Base-by-base conservation (phyloP, 441 rosid genomes). In the Eutrema salsugineum region DNA sequence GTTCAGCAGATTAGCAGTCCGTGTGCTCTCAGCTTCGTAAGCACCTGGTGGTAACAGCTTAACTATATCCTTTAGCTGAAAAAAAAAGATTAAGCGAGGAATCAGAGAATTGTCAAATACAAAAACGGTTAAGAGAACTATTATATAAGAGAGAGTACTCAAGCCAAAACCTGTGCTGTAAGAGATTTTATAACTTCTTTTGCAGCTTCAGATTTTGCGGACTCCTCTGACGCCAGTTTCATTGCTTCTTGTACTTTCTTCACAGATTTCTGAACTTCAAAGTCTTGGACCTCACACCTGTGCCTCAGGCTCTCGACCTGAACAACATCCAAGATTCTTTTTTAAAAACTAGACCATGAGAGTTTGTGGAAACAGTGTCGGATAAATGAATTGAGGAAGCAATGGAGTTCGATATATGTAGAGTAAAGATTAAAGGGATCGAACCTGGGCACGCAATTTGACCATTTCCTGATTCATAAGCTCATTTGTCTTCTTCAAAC, bases 101-200 rank as follows among this genome's bases (percentile, higher is more conserved):
- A 22, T 32, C 27, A 2, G 27, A 24, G 27, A 24, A 24, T 20
- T 6, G 33, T 30, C 33, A 39, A 28, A 27, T 3, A 5, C 20
- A 68, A 16, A 48, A 42, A 71, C 6, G 15, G 28, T 55, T 68
- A 38, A 59, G 54, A 35, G 43, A 70, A 43, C 42, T 28, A 35
- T 24, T 27, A 17, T 10, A 10, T 7, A 5, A 2, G 40, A 76
- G n/a, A 57, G 61, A 57, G 75, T 27, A 27, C 50, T 67, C 56
- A 74, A 64, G 40, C 3, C 49, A 49, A 53, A 77, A 91, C 99
- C 97, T 93, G 98, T 36, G 93, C 87, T 57, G 98, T 93, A 32
- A 96, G 89, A 12, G 93, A 96, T 79, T 87, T 96, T 71, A 96
- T 93, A 70, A 93, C 99, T 66, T 96, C 99, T 82, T 91, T 96